Base-by-base conservation (phyloP, 345 rosid genomes). In the Cardamine chenopodiifolia region DNA sequence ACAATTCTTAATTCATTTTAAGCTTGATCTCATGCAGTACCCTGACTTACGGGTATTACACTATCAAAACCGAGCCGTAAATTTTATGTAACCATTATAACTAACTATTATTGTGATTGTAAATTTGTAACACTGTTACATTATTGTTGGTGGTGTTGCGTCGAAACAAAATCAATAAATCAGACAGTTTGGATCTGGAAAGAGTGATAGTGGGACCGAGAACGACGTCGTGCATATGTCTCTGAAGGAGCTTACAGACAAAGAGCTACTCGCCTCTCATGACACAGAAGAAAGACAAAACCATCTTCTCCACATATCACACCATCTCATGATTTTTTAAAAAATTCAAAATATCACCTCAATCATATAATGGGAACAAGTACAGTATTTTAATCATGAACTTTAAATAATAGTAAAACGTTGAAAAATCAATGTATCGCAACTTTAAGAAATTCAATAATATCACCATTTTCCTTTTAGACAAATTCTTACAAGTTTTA, bases 251-350 rank as follows among this genome's bases (percentile, higher is more conserved):
- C 63, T 68, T 60, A 39, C 23, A 68, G 79, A 75, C 79, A 75
- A 62, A 75, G 49, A 50, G 68, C 49, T 75, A 39, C 64, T 68
- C 63, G 54, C 79, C 79, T 68, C 74, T 75, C 48, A 68, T 75
- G 69, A 50, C 54, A 68, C 62, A 61, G 0, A 67, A 48, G 63
- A 68, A 68, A 75, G 74, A 61, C 74, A 75, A 68, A 75, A 75
- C 17, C 40, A 61, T 68, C 70, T 69, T 61, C 79, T 75, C 70
- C 74, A 75, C 79, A 75, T 75, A 75, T 52, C 60, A 32, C 69
- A 75, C 68, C 62, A 40, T 40, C 48, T 61, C 47, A 2, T 61
- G 68, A 59, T 52, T 75, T 68, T 68, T 50, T 50, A 47, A n/a
- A n/a, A n/a, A n/a, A 42, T 35, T 34, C 23, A 26, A 75, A 59